Evolutionary conservation across 768 basidiomycete species (phyloP).

Genomic region (Tricholoma saponaceum): DNA sequence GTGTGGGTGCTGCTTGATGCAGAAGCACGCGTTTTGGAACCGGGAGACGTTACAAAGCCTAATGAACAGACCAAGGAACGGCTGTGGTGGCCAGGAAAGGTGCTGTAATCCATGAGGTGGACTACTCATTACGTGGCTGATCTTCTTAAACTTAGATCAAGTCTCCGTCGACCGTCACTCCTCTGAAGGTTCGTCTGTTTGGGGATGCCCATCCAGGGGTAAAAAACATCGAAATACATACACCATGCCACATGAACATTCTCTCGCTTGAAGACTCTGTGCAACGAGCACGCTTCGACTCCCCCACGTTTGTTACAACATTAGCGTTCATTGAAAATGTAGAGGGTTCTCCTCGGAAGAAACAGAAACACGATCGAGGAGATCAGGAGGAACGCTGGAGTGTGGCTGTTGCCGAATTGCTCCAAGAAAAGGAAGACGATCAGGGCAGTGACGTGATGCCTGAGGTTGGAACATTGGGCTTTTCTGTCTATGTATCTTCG

Average conservation of each 20-base stretch:
- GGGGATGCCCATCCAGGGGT: slow-evolving; percentile 18
- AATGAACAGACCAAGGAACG: slow-evolving; percentile 17
- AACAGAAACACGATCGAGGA: slow-evolving; percentile 30
- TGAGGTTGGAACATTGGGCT: slow-evolving; percentile 23
- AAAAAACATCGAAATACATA: slow-evolving; percentile 27
- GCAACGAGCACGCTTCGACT: slow-evolving; percentile 40
- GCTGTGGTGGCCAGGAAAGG: slow-evolving; percentile 75
- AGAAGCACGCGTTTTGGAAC: slow-evolving; percentile 29
- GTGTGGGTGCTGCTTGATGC: slow-evolving; percentile 54
- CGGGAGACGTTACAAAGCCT: slow-evolving; percentile 18
- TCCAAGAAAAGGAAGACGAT: slow-evolving; percentile 29
- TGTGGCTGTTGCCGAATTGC: slow-evolving; percentile 42
- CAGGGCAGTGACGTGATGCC: slow-evolving; percentile 45
- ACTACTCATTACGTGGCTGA: slow-evolving; percentile 1
- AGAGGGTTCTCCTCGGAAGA: slow-evolving; percentile 40
- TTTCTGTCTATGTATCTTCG: slow-evolving; percentile 6
- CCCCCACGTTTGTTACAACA: slow-evolving; percentile 28
- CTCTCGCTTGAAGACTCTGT: slow-evolving; percentile 25
- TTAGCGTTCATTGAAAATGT: slow-evolving; percentile 5
- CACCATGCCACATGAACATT: slow-evolving; percentile 37
- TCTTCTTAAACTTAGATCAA: slow-evolving; percentile 14
- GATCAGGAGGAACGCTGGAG: slow-evolving; percentile 41
- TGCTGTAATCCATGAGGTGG: slow-evolving; percentile 25
- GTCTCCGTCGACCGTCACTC: slow-evolving; percentile 10
- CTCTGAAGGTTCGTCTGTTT: slow-evolving; percentile 24